Conservation (phyloP, 2,329 filamentous ascomycete genomes). For the Phyllosticta paracitricarpa region DNA sequence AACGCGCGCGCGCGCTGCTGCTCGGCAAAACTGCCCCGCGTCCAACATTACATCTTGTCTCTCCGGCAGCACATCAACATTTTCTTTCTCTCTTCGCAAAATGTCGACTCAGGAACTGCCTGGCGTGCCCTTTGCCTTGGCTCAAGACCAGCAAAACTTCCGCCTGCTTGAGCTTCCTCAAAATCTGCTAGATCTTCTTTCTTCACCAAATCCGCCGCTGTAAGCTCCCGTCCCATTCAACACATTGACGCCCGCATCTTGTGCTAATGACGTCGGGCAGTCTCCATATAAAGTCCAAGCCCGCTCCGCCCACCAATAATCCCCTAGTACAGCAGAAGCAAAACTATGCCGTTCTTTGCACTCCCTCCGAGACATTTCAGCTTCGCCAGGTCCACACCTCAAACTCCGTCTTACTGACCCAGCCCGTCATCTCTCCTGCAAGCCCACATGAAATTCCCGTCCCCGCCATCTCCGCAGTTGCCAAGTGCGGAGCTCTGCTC, state of each 20-base stretch:
- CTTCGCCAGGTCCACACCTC: conserved; percentile 57
- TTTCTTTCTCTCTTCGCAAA: background rate
- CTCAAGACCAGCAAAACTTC: conserved; percentile 41
- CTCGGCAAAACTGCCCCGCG: background rate
- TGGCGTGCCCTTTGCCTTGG: conserved; percentile 34
- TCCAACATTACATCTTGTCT: background rate
- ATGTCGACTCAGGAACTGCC: conserved; percentile 35
- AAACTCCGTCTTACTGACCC: conserved; percentile 50
- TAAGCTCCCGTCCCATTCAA: conserved; percentile 18
- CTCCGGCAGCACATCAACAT: background rate
- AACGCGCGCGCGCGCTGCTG: background rate
- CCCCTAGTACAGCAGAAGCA: conserved; percentile 9
- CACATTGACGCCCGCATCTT: conserved; percentile 11
- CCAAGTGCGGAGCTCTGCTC: conserved; percentile 35
- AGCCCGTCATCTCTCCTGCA: conserved; percentile 30
- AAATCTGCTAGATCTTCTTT: conserved; percentile 45
- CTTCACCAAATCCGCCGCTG: conserved; percentile 35
- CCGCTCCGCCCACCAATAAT: conserved; percentile 15
- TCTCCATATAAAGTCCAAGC: conserved; percentile 27
- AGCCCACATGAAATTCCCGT: conserved; percentile 19
- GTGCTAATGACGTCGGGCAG: conserved; percentile 16
- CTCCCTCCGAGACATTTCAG: conserved; percentile 45
- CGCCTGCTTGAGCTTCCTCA: conserved; percentile 51
- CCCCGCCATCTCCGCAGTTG: conserved; percentile 31
- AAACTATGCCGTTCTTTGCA: conserved; percentile 48